Evolutionary conservation across 2,329 filamentous ascomycete genomes (phyloP).

Genomic region (Aspergillus vadensis): DNA sequence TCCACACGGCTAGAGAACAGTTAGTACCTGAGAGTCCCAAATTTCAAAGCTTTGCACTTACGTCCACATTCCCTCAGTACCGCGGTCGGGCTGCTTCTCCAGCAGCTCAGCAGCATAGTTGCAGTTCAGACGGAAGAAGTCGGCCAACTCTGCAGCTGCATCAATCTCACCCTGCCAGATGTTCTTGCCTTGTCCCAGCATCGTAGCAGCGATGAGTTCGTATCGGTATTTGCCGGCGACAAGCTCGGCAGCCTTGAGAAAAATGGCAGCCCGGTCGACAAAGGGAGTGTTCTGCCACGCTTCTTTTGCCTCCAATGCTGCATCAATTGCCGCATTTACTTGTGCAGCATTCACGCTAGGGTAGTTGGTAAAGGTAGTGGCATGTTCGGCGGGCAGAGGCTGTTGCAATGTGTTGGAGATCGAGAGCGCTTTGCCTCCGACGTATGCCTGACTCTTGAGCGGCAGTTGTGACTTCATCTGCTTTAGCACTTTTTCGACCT

Average conservation of each 20-base stretch:
- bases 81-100: slow-evolving; percentile 77
- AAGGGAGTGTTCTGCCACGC: slow-evolving; percentile 85
- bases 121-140: slow-evolving; percentile 69
- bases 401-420: slow-evolving; percentile 29
- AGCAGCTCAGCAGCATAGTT: slow-evolving; percentile 88
- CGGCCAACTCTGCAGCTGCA: slow-evolving; percentile 81
- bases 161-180: slow-evolving; percentile 97
- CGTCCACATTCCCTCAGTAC: slow-evolving; percentile 86
- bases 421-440: slow-evolving; percentile 31
- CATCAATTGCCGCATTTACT: slow-evolving; percentile 74
- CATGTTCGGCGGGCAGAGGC: slow-evolving; percentile 33
- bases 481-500: slow-evolving; percentile 34
- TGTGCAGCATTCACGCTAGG: slow-evolving; percentile 75
- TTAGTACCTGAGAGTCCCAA: background rate
- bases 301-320: slow-evolving; percentile 77
- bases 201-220: slow-evolving; percentile 90
- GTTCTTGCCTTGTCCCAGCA: slow-evolving; percentile 95
- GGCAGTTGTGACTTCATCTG: slow-evolving; percentile 38
- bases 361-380: slow-evolving; percentile 72
- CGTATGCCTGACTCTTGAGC: slow-evolving; percentile 33
- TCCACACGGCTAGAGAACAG: slow-evolving; percentile 65
- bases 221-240: slow-evolving; percentile 88
- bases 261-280: slow-evolving; percentile 83
- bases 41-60: slow-evolving; percentile 30
- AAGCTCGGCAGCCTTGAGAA: slow-evolving; percentile 90